Evolutionary conservation across 345 rosid species (phyloP), one percentile per base, ranked within the genome.

Genomic region (Noccaea bulbosa): DNA sequence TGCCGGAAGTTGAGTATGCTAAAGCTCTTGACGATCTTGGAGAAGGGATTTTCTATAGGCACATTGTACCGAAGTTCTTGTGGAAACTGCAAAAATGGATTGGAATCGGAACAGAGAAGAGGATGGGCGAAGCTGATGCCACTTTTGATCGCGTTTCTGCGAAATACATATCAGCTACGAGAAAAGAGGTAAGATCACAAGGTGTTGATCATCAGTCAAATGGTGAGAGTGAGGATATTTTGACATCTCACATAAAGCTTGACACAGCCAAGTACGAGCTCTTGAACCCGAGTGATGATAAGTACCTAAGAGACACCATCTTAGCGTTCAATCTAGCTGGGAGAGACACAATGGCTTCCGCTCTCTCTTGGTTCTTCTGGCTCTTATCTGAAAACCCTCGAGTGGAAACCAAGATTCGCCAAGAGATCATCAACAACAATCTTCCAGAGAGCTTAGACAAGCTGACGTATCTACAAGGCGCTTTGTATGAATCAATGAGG

Each of bases 361-460:
- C 63, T 35, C 74, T 84, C n/a, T 27, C 79, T 12, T 84, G 87
- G 87, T 78, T 87, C 54, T 84, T 87, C 17, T 83, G 81, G 82
- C 67, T 73, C 32, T 24, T 87, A 3, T 71, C 79, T 10, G 56
- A 62, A 62, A 78, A 85, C 40, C 83, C 85, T 8, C 49, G 49
- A 7, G 84, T 74, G 1, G 77, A 70, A 53, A 38, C 34, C 9
- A 82, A 69, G 56, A 81, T 87, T 9, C 66, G 81, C 47, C 60
- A 83, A 45, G 92, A 87, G 55, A 75, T 87, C 11, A 60, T 75
- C 11, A 30, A 39, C 2, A 32, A 37, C 10, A 37, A 38, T 3
- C 51, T 65, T 15, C 33, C 62, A 44, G 64, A 51, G 14, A 30
- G 7, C 5, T 16, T 74, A 41, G 61, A 59, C n/a, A 69, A 80